Evolutionary conservation across 192 early-diverging fungal genomes (phyloP).

Genomic region (Rhizophagus clarus): DNA sequence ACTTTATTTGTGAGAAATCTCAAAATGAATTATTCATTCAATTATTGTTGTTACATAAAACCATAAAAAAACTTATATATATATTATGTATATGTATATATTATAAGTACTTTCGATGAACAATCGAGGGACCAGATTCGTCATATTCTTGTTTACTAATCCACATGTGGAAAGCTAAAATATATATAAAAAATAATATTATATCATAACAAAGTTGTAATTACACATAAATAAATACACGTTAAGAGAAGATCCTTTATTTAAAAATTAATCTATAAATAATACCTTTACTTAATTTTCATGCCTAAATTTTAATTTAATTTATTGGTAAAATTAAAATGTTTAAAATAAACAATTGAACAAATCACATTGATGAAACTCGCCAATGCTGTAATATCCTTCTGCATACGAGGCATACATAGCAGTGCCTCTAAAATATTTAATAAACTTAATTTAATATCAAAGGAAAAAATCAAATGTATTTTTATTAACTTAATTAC

Average conservation of each 20-base stretch:
- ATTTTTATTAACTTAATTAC: background rate
- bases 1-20: no score
- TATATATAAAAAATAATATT: background rate
- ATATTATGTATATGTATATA: no score
- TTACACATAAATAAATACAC: background rate
- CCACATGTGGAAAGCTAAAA: constrained; percentile 95
- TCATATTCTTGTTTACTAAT: constrained; percentile 98
- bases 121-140: constrained; percentile 96
- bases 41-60: background rate
- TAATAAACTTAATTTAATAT: background rate
- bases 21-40: background rate
- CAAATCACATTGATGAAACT: constrained; percentile 52
- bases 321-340: background rate
- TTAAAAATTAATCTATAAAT: background rate
- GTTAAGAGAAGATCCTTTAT: background rate
- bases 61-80: constrained; percentile 1
- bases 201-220: background rate
- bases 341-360: background rate
- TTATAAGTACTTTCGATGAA: constrained; percentile 85
- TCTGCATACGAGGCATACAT: constrained; percentile 98
- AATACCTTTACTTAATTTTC: constrained; percentile 29
- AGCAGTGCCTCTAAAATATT: constrained; percentile 75
- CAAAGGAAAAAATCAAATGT: background rate
- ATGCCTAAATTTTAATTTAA: constrained; percentile 22
- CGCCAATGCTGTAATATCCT: constrained; percentile 94